A percentile compares a stretch with the other conserved stretches of the same genome.
phyloP scores from a whole-genome alignment of 495 filamentous ascomycete species.

The Rhizodiscina lignyota region DNA sequence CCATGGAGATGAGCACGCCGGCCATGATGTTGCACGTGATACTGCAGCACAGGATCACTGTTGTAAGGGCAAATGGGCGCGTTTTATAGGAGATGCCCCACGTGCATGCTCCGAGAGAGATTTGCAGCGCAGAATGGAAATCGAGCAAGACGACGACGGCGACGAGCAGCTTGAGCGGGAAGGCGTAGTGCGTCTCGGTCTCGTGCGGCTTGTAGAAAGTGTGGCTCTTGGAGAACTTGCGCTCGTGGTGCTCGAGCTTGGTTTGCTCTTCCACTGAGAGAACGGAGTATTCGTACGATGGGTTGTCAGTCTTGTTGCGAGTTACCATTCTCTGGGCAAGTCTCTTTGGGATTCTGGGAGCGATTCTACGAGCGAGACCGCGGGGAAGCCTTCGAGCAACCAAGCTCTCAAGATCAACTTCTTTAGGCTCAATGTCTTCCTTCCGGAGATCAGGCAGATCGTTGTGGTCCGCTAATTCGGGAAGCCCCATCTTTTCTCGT shows the following conservation, averaged over 20 bases:
- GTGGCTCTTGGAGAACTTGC: conserved; percentile 58
- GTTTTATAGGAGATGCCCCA: conserved; percentile 49
- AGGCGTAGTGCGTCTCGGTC: conserved; percentile 62
- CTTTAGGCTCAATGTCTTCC: conserved; percentile 3
- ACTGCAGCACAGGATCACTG: conserved; percentile 60
- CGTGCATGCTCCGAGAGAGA: conserved; percentile 56
- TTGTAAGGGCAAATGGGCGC: conserved; percentile 53
- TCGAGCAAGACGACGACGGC: conserved; percentile 51
- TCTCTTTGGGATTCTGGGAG: not conserved
- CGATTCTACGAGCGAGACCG: too few relatives aligned
- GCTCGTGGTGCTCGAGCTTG: conserved; percentile 51
- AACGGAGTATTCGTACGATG: conserved; percentile 36
- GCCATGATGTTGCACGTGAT: conserved; percentile 56
- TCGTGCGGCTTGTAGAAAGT: conserved; percentile 80
- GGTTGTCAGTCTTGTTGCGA: conserved; percentile 19
- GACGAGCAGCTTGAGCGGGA: conserved; percentile 52
- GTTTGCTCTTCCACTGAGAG: conserved; percentile 44
- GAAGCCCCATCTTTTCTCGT: conserved; percentile 43
- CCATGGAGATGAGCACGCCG: conserved; percentile 54
- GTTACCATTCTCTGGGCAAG: conserved; percentile 23
- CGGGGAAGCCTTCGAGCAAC: too few relatives aligned
- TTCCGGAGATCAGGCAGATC: conserved; percentile 41
- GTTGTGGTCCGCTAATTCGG: conserved; percentile 50
- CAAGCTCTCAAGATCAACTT: not conserved
- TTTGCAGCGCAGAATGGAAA: conserved; percentile 56